These are phyloP conservation scores for Wickerhamiella parazyma DNA, from an alignment of 805 yeast genomes.

Conservation along the genomic window DNA sequence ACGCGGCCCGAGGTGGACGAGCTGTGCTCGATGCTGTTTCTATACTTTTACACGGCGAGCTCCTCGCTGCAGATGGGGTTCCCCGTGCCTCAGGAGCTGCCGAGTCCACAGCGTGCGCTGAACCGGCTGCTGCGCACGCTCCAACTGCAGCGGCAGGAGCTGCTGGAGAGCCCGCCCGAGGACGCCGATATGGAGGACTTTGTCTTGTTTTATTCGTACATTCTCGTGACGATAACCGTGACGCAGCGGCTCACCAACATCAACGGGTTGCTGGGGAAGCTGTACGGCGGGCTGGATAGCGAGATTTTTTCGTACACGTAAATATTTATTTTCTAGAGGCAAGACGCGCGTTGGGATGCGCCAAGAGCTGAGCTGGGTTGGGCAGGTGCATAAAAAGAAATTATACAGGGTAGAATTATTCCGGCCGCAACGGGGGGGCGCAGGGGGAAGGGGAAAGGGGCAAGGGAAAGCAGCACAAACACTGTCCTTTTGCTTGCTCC, in stretches of 20 bases:
- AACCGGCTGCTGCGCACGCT: conserved; percentile 54
- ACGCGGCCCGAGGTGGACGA: conserved; percentile 44
- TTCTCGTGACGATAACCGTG: conserved; percentile 55
- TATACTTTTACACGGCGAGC: conserved; percentile 51
- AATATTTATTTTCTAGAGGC: background rate
- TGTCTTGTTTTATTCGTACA: conserved; percentile 61
- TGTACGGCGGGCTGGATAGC: conserved; percentile 54
- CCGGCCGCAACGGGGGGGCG: background rate
- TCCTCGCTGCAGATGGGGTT: conserved; percentile 63
- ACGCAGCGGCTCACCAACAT: conserved; percentile 51
- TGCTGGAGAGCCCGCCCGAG: conserved; percentile 19
- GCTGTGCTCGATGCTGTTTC: conserved; percentile 55
- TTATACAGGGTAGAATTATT: background rate
- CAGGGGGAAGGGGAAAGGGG: too few species aligned
- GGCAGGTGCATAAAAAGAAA: background rate
- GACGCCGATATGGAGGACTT: conserved; percentile 48
- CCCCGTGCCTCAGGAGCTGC: conserved; percentile 66
- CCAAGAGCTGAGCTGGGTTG: background rate
- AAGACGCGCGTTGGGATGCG: background rate
- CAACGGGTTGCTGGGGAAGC: conserved; percentile 38
- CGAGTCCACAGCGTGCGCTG: conserved; percentile 61
- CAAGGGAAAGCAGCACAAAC: too few species aligned
- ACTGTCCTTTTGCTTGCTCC: too few species aligned
- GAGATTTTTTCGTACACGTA: conserved; percentile 34
- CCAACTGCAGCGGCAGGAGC: conserved; percentile 37